These are phyloP conservation scores for Lithohypha guttulata DNA, from an alignment of 2,329 filamentous ascomycete species.

Conservation along the genomic window DNA sequence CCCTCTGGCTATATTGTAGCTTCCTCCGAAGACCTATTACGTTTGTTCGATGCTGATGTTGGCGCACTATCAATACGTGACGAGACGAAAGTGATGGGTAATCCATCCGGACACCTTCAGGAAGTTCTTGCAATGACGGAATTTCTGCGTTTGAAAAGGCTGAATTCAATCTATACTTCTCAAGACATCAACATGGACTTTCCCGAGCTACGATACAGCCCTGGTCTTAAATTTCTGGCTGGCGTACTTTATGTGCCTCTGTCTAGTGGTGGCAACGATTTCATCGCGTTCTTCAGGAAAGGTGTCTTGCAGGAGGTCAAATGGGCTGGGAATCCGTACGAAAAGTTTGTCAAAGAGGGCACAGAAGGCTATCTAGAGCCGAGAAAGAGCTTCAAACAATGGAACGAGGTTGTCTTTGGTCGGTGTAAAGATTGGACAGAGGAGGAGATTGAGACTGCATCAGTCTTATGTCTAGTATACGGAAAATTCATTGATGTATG, in stretches of 20 bases:
- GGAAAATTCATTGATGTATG: slow-evolving; percentile 86
- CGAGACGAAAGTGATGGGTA: slow-evolving; percentile 79
- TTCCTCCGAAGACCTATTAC: slow-evolving; percentile 73
- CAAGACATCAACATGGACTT: slow-evolving; percentile 69
- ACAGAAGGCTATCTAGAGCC: slow-evolving; percentile 68
- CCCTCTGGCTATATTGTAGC: slow-evolving; percentile 85
- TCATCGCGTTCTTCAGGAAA: slow-evolving; percentile 83
- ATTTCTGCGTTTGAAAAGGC: slow-evolving; percentile 64
- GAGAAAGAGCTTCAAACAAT: slow-evolving; percentile 65
- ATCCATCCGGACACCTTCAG: slow-evolving; percentile 58
- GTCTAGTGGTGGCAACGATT: slow-evolving; percentile 64
- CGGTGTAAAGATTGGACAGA: slow-evolving; percentile 82
- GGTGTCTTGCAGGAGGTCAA: slow-evolving; percentile 66
- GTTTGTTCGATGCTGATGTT: slow-evolving; percentile 77
- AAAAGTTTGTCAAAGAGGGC: slow-evolving; percentile 63
- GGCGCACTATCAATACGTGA: slow-evolving; percentile 73
- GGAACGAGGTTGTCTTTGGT: slow-evolving; percentile 70
- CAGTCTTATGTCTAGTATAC: slow-evolving; percentile 78
- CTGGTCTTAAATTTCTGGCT: slow-evolving; percentile 67
- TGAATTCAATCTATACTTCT: slow-evolving; percentile 66
- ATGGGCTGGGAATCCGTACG: slow-evolving; percentile 80
- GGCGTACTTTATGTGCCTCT: slow-evolving; percentile 74
- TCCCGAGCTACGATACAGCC: slow-evolving; percentile 66
- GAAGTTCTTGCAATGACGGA: slow-evolving; percentile 77
- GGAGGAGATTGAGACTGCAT: slow-evolving; percentile 79